A percentile compares a stretch with the other conserved stretches of the same genome.
phyloP scores from a whole-genome alignment of 495 filamentous ascomycete genomes.

The Schizothecium vesticola region DNA sequence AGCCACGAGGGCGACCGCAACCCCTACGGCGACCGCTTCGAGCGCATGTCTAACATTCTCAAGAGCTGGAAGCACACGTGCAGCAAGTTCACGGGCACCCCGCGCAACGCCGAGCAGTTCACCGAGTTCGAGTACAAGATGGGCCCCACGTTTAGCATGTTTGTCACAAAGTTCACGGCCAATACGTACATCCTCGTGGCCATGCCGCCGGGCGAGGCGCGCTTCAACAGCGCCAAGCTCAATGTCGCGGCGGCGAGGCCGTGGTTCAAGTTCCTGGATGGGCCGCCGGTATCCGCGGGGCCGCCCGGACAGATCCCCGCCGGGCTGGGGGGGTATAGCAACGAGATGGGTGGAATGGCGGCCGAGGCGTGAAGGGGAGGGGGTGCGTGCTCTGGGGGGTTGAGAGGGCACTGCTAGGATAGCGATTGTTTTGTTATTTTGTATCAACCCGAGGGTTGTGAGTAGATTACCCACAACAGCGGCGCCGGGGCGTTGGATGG shows the following conservation, averaged over 20 bases:
- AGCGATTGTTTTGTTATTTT: not conserved
- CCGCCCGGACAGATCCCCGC: not conserved
- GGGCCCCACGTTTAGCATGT: slow-evolving; percentile 71
- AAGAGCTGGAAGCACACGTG: slow-evolving; percentile 89
- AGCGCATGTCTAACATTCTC: slow-evolving; percentile 91
- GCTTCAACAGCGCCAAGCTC: slow-evolving; percentile 80
- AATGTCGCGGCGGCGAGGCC: slow-evolving; percentile 81
- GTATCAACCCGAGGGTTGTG: not conserved
- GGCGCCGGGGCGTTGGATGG: not conserved
- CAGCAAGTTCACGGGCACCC: slow-evolving; percentile 45
- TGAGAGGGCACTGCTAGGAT: not conserved
- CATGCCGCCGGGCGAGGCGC: slow-evolving; percentile 78
- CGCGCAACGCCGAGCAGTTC: slow-evolving; percentile 54
- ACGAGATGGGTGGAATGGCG: not conserved
- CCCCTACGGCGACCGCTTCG: slow-evolving; percentile 85
- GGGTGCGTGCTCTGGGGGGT: not conserved
- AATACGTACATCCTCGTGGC: slow-evolving; percentile 94
- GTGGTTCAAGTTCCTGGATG: slow-evolving; percentile 61
- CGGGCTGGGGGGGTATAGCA: not conserved
- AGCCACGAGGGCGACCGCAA: slow-evolving; percentile 70
- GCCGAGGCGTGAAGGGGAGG: not conserved
- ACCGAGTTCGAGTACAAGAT: slow-evolving; percentile 51
- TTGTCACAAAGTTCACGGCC: slow-evolving; percentile 85
- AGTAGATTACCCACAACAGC: not conserved
- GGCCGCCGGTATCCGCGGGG: slow-evolving; percentile 23